Percentiles rank a stretch among this genome's conserved stretches.
Conservation (phyloP, 345 rosid genomes). For the Populus pruinosa region DNA sequence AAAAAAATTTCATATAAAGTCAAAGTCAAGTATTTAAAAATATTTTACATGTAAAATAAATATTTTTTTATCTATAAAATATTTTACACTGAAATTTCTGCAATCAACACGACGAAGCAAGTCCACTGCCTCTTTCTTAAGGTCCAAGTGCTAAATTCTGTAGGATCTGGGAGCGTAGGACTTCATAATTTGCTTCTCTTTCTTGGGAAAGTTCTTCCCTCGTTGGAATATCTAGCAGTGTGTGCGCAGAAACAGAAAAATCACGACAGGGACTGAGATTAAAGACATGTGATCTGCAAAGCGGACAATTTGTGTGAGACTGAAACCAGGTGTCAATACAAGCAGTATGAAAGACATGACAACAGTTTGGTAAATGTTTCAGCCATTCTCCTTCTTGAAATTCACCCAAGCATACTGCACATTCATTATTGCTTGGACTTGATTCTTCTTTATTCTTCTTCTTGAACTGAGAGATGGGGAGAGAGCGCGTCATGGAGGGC, state of each 20-base stretch:
- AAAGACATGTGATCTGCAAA: conserved; percentile 27
- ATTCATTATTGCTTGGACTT: conserved; percentile 19
- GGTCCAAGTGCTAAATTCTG: neutral
- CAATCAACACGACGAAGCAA: neutral
- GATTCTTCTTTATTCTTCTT: conserved; percentile 7
- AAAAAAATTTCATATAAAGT: too few relatives aligned
- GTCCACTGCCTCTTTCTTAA: neutral
- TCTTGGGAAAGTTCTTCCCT: conserved; percentile 31
- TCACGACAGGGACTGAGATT: neutral
- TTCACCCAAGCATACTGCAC: conserved; percentile 44
- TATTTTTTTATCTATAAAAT: too few relatives aligned
- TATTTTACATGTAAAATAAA: too few relatives aligned
- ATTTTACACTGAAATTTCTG: neutral
- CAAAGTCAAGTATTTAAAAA: too few relatives aligned
- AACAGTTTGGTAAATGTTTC: conserved; percentile 31
- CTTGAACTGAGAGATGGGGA: conserved; percentile 31
- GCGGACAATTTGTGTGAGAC: conserved; percentile 38
- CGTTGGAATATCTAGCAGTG: conserved; percentile 13
- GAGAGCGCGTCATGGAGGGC: conserved; percentile 17
- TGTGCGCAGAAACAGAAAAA: conserved; percentile 8
- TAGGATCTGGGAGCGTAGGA: conserved; percentile 6
- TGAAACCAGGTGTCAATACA: conserved; percentile 44
- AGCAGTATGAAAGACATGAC: conserved; percentile 32
- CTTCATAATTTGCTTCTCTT: conserved; percentile 8
- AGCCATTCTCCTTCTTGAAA: conserved; percentile 40